phyloP scores from a whole-genome alignment of 2,329 filamentous ascomycete genomes.

The Chrysoporthe deuterocubensis region DNA sequence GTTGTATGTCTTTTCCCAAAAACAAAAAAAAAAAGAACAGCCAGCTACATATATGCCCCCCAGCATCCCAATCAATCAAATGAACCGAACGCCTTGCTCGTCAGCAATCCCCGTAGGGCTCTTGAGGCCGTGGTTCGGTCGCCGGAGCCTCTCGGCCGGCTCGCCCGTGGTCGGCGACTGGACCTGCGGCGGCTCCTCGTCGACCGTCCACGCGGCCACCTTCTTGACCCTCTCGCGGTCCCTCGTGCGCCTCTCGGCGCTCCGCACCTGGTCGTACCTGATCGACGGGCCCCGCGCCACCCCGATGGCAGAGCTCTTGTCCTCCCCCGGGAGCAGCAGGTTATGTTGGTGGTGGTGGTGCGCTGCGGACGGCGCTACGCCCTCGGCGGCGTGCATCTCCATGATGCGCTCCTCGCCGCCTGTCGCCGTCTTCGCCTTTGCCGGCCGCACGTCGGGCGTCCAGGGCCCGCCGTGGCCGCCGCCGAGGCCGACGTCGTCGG shows the following conservation, averaged over 20 bases:
- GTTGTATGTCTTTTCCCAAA: not conserved
- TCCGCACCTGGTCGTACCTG: conserved; percentile 24
- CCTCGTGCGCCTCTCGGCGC: conserved; percentile 20
- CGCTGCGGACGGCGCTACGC: not conserved
- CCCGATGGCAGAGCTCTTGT: conserved; percentile 36
- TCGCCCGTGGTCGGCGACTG: not conserved
- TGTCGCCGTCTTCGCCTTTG: no score
- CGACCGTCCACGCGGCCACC: conserved; percentile 19
- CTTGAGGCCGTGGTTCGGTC: conserved; percentile 29
- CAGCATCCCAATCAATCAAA: conserved; percentile 33
- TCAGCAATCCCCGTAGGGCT: conserved; percentile 37
- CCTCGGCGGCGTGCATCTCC: not conserved
- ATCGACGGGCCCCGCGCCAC: conserved; percentile 40
- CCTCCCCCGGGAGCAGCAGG: not conserved
- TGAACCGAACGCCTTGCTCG: conserved; percentile 40
- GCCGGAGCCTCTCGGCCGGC: conserved; percentile 26
- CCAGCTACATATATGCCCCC: no score
- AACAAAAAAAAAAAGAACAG: not conserved
- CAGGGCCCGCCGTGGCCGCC: conserved; percentile 15
- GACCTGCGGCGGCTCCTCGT: conserved; percentile 6
- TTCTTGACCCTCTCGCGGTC: conserved; percentile 16
- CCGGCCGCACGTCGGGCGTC: conserved; percentile 2
- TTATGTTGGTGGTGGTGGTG: not conserved
- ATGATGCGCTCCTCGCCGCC: not conserved
- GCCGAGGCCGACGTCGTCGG: conserved; percentile 9